These are phyloP conservation scores for Sporothrix curviconia DNA, from an alignment of 2,329 filamentous ascomycete species.

Conservation along the genomic window DNA sequence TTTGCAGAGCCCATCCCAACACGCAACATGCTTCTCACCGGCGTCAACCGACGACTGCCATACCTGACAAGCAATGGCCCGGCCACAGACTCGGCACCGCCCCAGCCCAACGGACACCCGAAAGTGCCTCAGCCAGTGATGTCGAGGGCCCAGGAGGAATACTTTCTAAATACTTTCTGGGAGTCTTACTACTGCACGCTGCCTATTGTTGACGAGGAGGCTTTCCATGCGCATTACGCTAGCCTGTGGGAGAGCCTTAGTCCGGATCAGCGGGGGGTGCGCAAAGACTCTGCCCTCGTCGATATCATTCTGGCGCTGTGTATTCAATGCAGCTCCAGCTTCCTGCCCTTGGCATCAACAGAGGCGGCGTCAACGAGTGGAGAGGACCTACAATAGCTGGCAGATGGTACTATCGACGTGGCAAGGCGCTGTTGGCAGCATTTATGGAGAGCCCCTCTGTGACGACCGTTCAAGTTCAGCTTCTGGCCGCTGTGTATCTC, in stretches of 20 bases:
- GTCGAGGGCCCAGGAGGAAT: constrained; percentile 33
- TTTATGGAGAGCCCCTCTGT: constrained; percentile 43
- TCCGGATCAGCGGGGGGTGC: no score
- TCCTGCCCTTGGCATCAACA: constrained; percentile 19
- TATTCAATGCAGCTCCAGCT: constrained; percentile 39
- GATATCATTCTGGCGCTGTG: constrained; percentile 47
- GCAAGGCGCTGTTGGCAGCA: constrained; percentile 36
- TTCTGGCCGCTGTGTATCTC: constrained; percentile 39
- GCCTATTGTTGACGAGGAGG: constrained; percentile 33
- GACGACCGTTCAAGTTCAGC: constrained; percentile 41
- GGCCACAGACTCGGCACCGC: no score
- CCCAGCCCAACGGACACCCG: no score
- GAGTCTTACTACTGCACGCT: constrained; percentile 31
- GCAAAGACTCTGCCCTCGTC: constrained; percentile 42
- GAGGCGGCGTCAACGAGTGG: not conserved
- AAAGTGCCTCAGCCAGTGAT: no score
- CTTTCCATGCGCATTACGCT: constrained; percentile 33
- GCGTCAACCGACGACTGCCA: constrained; percentile 12
- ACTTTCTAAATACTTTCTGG: constrained; percentile 36
- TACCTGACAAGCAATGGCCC: constrained; percentile 11
- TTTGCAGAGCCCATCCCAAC: constrained; percentile 25
- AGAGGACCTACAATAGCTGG: constrained; percentile 37
- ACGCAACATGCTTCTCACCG: constrained; percentile 15
- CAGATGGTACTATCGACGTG: constrained; percentile 40
- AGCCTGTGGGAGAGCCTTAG: constrained; percentile 34